Conservation (phyloP, 495 filamentous ascomycete species). For the Aspergillus heteromorphus region DNA sequence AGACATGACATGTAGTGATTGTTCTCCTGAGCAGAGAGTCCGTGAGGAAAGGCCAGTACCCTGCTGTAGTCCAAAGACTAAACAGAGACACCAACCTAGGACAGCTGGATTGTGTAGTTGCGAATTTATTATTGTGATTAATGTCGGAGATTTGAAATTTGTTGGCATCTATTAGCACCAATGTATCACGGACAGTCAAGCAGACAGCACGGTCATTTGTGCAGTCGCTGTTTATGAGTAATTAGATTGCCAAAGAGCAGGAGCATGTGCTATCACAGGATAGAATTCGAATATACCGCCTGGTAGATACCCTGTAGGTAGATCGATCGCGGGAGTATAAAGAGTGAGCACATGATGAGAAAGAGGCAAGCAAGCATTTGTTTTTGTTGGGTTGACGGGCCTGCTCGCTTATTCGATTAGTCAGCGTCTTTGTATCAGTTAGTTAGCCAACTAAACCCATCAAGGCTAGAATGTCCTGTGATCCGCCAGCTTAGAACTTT, state of each 20-base stretch:
- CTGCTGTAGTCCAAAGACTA: not conserved
- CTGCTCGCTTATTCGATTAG: not conserved
- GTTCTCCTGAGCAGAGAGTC: conserved; percentile 35
- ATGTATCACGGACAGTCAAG: not conserved
- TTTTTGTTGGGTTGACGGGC: not conserved
- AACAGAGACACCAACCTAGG: conserved; percentile 20
- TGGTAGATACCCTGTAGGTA: too few species aligned
- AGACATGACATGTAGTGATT: conserved; percentile 40
- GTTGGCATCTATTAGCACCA: not conserved
- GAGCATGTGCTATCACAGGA: too few species aligned
- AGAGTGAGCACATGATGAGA: too few species aligned
- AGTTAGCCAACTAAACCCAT: too few species aligned
- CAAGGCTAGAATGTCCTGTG: too few species aligned
- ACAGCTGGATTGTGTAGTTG: conserved; percentile 43
- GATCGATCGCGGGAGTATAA: too few species aligned
- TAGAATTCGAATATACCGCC: too few species aligned
- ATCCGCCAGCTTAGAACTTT: too few species aligned
- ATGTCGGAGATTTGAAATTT: not conserved
- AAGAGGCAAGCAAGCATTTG: too few species aligned
- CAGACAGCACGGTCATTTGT: not conserved
- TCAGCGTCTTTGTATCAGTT: too few species aligned
- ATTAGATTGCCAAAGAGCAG: not conserved
- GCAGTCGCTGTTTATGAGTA: not conserved
- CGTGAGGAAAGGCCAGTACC: conserved; percentile 18
- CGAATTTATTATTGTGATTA: too few species aligned